phyloP scores from a whole-genome alignment of 805 yeast species.

The Saturnispora quitensis region DNA sequence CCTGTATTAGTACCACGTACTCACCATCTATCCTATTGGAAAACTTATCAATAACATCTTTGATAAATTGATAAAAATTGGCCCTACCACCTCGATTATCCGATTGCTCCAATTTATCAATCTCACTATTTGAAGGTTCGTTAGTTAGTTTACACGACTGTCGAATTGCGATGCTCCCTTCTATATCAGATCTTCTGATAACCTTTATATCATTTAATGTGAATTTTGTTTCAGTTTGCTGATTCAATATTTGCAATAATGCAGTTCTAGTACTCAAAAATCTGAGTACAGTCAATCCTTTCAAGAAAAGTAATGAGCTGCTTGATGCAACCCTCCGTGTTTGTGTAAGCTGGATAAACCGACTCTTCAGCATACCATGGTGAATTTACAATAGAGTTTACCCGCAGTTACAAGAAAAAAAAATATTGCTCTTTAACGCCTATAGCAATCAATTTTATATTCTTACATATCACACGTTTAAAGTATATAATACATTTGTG shows the following conservation, averaged over 20 bases:
- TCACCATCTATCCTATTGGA: constrained; percentile 17
- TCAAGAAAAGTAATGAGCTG: not conserved
- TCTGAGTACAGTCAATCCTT: not conserved
- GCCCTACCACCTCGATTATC: constrained; percentile 16
- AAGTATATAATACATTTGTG: not conserved
- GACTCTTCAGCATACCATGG: not conserved
- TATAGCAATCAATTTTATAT: not conserved
- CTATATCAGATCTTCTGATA: not conserved
- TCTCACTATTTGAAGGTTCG: not conserved
- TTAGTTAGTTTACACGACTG: not conserved
- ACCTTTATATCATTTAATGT: not conserved
- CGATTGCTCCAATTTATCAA: not conserved
- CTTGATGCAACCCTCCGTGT: not conserved
- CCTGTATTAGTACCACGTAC: constrained; percentile 63
- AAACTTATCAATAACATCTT: constrained; percentile 21
- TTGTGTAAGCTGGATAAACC: not conserved
- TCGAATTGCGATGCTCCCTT: not conserved
- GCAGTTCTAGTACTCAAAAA: not conserved
- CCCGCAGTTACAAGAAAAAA: not conserved
- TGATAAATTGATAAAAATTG: constrained; percentile 25
- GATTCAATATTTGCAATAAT: not conserved
- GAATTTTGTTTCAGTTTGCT: not conserved
- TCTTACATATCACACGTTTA: not conserved
- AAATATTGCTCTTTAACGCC: not conserved
- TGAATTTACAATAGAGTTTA: not conserved